Percentiles rank a stretch among this genome's conserved stretches.
These are phyloP conservation scores for Ceratobasidium papillatum DNA, from an alignment of 1,284 basidiomycete species.

Conservation along the genomic window DNA sequence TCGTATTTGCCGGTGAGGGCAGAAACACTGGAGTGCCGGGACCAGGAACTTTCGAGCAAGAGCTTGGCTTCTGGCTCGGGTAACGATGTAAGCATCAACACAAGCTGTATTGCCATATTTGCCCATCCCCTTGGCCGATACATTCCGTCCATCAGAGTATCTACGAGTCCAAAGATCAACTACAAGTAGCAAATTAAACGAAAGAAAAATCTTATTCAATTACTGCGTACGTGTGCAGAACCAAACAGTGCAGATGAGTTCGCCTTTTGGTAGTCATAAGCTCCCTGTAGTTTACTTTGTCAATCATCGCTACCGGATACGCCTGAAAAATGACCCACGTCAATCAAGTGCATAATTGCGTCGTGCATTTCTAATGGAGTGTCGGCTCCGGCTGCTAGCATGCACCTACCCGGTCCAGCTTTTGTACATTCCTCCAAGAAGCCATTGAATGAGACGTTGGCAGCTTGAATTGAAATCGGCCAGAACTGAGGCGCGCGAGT, in stretches of 20 bases:
- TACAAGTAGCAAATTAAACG: background rate
- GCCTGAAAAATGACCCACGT: background rate
- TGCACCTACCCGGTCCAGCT: conserved; percentile 26
- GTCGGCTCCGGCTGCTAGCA: background rate
- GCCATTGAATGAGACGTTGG: conserved; percentile 3
- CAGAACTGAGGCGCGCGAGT: background rate
- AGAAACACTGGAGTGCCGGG: too few relatives aligned
- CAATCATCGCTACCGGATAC: background rate
- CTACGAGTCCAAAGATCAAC: too few relatives aligned
- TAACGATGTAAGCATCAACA: too few relatives aligned
- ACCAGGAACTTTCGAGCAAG: too few relatives aligned
- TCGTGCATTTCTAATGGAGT: background rate
- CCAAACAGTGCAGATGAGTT: background rate
- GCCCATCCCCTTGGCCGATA: conserved; percentile 28
- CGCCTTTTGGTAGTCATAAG: background rate
- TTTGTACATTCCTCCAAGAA: background rate
- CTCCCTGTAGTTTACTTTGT: background rate
- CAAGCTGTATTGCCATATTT: conserved; percentile 13
- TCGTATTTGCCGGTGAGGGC: background rate
- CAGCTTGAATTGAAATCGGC: background rate
- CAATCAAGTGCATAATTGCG: background rate
- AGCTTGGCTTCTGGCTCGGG: too few relatives aligned
- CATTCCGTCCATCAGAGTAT: conserved; percentile 8
- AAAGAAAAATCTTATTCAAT: background rate
- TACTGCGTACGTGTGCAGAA: background rate